These are phyloP conservation scores for Martiniozyma asiatica DNA, from an alignment of 1,139 yeast species.

Conservation along the genomic window DNA sequence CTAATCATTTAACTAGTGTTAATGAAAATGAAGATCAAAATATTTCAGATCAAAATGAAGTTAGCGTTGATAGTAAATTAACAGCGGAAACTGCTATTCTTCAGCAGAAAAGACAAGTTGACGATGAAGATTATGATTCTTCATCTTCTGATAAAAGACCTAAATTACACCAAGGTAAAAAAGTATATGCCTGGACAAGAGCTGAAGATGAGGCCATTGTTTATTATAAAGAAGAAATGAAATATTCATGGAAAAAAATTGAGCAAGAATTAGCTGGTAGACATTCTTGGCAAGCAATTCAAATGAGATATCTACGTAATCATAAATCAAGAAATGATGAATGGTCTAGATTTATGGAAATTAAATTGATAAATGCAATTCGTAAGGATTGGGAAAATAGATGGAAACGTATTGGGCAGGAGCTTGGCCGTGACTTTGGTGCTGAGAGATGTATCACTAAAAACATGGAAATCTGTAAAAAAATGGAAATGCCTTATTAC, in stretches of 20 bases:
- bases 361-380: constrained; percentile 20
- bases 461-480: constrained; percentile 20
- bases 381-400: constrained; percentile 29
- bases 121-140: too few relatives aligned
- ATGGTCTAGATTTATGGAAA: constrained; percentile 24
- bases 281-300: constrained; percentile 33
- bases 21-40: too few relatives aligned
- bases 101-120: too few relatives aligned
- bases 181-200: constrained; percentile 22
- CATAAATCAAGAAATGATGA: constrained; percentile 25
- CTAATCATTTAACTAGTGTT: background rate
- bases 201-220: constrained; percentile 28
- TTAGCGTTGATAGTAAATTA: too few relatives aligned
- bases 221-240: constrained; percentile 25
- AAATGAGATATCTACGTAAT: constrained; percentile 30
- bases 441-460: constrained; percentile 19
- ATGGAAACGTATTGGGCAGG: constrained; percentile 25
- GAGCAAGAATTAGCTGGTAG: constrained; percentile 22
- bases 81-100: too few relatives aligned
- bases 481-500: constrained; percentile 17
- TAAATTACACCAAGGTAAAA: constrained; percentile 2
- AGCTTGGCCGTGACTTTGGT: constrained; percentile 19
- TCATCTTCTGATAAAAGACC: constrained; percentile 1
- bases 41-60: too few relatives aligned
- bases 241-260: constrained; percentile 28